Percentiles rank a stretch among this genome's conserved stretches.
Evolutionary conservation across 768 basidiomycete species (phyloP).

Genomic region (Auricularia heimuer): DNA sequence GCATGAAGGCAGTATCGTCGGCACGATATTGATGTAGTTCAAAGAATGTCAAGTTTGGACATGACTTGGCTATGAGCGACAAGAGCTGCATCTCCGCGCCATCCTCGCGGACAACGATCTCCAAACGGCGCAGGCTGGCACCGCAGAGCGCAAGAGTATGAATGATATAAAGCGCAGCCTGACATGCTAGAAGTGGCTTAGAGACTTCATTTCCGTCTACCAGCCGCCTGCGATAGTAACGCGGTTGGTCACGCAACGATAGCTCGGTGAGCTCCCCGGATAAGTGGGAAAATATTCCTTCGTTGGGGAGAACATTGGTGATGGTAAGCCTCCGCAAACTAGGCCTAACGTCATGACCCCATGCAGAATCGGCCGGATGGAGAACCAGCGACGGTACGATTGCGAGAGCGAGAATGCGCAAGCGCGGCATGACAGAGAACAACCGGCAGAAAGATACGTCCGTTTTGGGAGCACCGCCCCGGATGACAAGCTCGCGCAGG

Average conservation of each 20-base stretch:
- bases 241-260: background rate
- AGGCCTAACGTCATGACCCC: background rate
- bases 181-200: background rate
- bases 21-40: background rate
- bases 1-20: too few species aligned
- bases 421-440: background rate
- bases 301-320: background rate
- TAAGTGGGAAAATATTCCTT: background rate
- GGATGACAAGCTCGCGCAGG: background rate
- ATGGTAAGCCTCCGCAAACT: background rate
- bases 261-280: background rate
- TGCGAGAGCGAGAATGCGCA: too few species aligned
- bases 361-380: background rate
- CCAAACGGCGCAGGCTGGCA: background rate
- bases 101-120: background rate
- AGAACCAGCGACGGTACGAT: background rate
- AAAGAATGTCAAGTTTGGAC: background rate
- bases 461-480: background rate
- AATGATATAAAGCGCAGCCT: background rate
- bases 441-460: background rate
- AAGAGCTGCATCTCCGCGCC: background rate
- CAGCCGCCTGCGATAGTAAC: background rate
- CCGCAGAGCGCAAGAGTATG: background rate
- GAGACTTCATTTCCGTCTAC: background rate
- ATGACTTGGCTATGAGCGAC: background rate